phyloP scores from a whole-genome alignment of 2,329 filamentous ascomycete genomes.

The Fusarium siculi region DNA sequence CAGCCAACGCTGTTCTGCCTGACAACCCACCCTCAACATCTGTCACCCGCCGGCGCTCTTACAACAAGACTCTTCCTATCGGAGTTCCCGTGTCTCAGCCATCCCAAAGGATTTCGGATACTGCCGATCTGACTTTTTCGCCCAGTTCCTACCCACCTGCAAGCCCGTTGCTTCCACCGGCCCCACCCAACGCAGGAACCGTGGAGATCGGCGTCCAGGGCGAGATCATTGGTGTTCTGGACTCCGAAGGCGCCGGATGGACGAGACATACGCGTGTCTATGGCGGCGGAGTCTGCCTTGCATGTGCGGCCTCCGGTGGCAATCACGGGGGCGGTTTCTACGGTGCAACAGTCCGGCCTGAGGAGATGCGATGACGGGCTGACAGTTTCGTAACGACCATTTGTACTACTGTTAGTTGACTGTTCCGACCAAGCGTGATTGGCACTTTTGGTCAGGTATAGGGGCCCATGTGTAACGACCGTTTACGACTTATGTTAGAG shows the following conservation, averaged over 20 bases:
- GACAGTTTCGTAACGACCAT: background rate
- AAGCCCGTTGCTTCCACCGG: slow-evolving; percentile 59
- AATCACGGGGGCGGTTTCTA: slow-evolving; percentile 62
- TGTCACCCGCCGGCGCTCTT: slow-evolving; percentile 55
- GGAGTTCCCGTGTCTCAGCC: slow-evolving; percentile 45
- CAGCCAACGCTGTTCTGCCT: slow-evolving; percentile 43
- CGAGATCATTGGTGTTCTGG: slow-evolving; percentile 61
- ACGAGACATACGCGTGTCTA: slow-evolving; percentile 69
- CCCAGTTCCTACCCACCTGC: slow-evolving; percentile 63
- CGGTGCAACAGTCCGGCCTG: slow-evolving; percentile 63
- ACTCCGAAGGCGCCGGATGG: slow-evolving; percentile 62
- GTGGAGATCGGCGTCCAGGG: slow-evolving; percentile 58
- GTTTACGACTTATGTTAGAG: slow-evolving; percentile 40
- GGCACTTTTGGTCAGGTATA: slow-evolving; percentile 2
- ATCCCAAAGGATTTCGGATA: slow-evolving; percentile 37
- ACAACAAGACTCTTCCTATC: slow-evolving; percentile 55
- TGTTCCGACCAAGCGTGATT: slow-evolving; percentile 5
- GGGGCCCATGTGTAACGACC: slow-evolving; percentile 33
- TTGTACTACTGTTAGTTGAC: slow-evolving; percentile 13
- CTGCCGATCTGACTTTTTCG: slow-evolving; percentile 50
- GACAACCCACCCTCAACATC: slow-evolving; percentile 46
- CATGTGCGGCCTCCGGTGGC: slow-evolving; percentile 61
- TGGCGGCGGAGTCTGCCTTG: slow-evolving; percentile 66
- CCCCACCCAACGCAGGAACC: slow-evolving; percentile 50
- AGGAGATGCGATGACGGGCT: slow-evolving; percentile 57